Base-by-base conservation (phyloP, 1,139 yeast species). In the Suhomyces anneliseae region DNA sequence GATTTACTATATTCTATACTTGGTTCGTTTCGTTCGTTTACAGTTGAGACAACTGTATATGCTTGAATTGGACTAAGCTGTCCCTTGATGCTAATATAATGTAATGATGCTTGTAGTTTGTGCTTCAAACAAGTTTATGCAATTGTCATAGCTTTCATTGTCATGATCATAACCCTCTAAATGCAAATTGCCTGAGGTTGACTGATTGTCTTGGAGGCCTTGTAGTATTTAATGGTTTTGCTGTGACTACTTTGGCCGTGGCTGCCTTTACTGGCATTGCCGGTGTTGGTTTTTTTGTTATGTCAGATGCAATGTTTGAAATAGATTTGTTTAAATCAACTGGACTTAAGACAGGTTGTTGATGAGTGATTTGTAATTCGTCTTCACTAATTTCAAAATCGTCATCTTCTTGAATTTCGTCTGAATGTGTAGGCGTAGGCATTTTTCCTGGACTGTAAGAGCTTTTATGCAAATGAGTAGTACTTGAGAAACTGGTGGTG, bases 121-220 rank as follows among this genome's bases (percentile, higher is more conserved):
- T 2, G 24, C 4, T 19, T 6, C 24, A 19, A 19, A 19, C 24
- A 19, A 19, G 24, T 19, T 19, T 19, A 19, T 19, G 24, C 24
- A 19, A 19, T 19, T 19, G 24, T 4, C 24, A 6, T 4, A 19
- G 24, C 24, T 19, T 19, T 19, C 24, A 19, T 19, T 19, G 6
- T 2, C 4, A 19, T 19, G 27, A 27, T 26, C 24, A n/a, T 40
- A 42, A 55, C 11, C 63, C 58, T 39, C 56, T 53, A 47, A 54
- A 62, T 50, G 65, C 66, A 53, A 61, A 62, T 35, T 53, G 55
- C 27, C 48, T 46, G 36, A 56, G 50, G 37, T 42, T 51, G 34
- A 54, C 31, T 6, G 42, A 26, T 12, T 34, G 34, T 6, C 26
- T 39, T 6, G 43, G 36, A 24, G 33, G 34, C 36, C 34, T 39